phyloP scores from a whole-genome alignment of 2,329 filamentous ascomycete genomes.

The Cytospora chrysosperma region DNA sequence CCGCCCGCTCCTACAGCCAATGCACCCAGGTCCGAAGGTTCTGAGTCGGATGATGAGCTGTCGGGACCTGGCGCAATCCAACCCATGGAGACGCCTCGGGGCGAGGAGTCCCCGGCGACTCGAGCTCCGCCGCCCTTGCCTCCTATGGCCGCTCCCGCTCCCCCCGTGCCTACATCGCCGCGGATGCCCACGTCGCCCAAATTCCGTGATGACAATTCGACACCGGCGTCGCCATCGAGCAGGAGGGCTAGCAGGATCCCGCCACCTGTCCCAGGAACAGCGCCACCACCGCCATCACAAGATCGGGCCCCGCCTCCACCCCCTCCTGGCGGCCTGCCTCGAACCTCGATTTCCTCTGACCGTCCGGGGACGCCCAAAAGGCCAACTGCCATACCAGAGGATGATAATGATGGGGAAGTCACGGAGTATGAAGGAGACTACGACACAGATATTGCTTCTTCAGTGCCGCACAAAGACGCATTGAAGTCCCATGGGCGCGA shows the following conservation, averaged over 20 bases:
- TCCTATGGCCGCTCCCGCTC: slow-evolving; percentile 45
- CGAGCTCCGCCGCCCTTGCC: slow-evolving; percentile 44
- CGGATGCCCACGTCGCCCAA: slow-evolving; percentile 37
- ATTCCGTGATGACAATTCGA: slow-evolving; percentile 37
- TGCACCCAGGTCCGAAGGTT: slow-evolving; percentile 69
- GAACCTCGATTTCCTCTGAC: slow-evolving; percentile 59
- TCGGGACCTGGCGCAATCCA: slow-evolving; percentile 53
- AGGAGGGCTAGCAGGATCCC: slow-evolving; percentile 58
- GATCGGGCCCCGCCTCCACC: slow-evolving; percentile 67
- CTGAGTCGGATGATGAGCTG: slow-evolving; percentile 85
- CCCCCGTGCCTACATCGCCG: slow-evolving; percentile 37
- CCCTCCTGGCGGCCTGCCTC: slow-evolving; percentile 55
- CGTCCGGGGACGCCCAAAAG: slow-evolving; percentile 43
- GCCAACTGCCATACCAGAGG: slow-evolving; percentile 51
- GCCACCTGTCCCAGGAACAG: slow-evolving; percentile 59
- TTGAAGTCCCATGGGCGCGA: slow-evolving; percentile 79
- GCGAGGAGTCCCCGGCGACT: slow-evolving; percentile 38
- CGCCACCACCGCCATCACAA: slow-evolving; percentile 50
- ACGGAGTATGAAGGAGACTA: slow-evolving; percentile 98
- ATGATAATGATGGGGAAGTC: slow-evolving; percentile 73
- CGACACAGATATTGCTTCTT: slow-evolving; percentile 94
- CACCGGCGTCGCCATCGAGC: slow-evolving; percentile 42
- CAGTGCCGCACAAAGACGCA: slow-evolving; percentile 90
- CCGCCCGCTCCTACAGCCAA: slow-evolving; percentile 51
- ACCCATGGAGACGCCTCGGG: slow-evolving; percentile 40